Evolutionary conservation across 1,139 yeast species (phyloP), one percentile per base, ranked within the genome.

Genomic region (Candida glucosophila): DNA sequence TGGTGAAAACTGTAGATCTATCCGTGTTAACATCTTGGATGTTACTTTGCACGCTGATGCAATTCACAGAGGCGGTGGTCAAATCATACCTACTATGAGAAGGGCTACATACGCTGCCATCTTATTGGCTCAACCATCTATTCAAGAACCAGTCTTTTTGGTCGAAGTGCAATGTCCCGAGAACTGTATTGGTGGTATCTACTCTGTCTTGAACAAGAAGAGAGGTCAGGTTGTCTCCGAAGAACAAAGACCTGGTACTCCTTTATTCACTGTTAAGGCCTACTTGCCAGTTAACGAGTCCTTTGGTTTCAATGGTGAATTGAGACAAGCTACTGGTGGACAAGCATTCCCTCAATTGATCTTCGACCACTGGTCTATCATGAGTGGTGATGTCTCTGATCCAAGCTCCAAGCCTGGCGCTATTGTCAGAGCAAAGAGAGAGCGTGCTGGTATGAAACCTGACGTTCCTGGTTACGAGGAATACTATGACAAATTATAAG

Each of bases 331-430:
- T 58, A 90, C 98, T 57, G 96, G 96, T 82, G 98, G 98, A 70
- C 98, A 90, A 78, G 98, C 98, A 66, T 90, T 90, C 97, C 98
- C 98, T 73, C 97, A 88, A 76, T 77, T 90, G 93, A 90, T 90
- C 67, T 90, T 90, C 70, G 97, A 88, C 67, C 98, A 90, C 68
- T 90, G 97, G 97, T 73, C 85, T 46, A 66, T 81, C 54, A 72
- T 90, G 74, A 56, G 61, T 49, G 95, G 96, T 68, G 92, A 85
- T 67, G 94, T 93, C 60, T 69, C 82, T 50, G 97, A 90, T 70
- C 78, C 88, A 58, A 50, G 77, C 57, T 55, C 95, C 56, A 90
- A 88, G 78, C 92, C 97, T 54, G 97, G 97, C 81, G 70, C 68
- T 49, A 83, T 90, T 62, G 96, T 83, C 55, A 52, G 59, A 47